Conservation (phyloP, 2,329 filamentous ascomycete species). For the Clarireedia paspali region DNA sequence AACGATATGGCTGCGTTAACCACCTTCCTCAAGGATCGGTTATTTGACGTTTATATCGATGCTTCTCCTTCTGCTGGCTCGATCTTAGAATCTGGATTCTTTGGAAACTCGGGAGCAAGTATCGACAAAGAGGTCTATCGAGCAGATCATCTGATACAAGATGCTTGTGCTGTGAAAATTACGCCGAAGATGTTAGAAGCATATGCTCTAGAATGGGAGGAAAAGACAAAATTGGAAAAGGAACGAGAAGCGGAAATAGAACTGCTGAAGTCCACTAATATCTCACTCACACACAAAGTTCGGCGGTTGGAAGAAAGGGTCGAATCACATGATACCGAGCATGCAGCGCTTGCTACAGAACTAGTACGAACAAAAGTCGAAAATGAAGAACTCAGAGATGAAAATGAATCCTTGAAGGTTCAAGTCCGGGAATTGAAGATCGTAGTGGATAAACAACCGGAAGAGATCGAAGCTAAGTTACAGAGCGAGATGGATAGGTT, state of each 20-base stretch:
- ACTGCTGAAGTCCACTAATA: constrained; percentile 57
- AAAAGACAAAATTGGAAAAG: constrained; percentile 74
- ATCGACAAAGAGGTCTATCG: constrained; percentile 94
- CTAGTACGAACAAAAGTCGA: constrained; percentile 88
- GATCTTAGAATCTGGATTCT: constrained; percentile 93
- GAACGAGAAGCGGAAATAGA: constrained; percentile 79
- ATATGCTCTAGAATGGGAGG: constrained; percentile 87
- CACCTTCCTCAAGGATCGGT: constrained; percentile 81
- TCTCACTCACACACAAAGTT: constrained; percentile 65
- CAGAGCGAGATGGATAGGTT: constrained; percentile 82
- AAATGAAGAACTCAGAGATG: constrained; percentile 81
- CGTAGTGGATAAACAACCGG: constrained; percentile 83
- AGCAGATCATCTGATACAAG: constrained; percentile 85
- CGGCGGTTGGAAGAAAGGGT: constrained; percentile 80
- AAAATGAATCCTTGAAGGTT: constrained; percentile 79
- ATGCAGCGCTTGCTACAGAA: constrained; percentile 84
- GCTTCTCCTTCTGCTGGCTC: constrained; percentile 86
- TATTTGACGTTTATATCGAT: constrained; percentile 97
- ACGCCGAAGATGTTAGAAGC: constrained; percentile 72
- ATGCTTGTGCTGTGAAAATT: constrained; percentile 83
- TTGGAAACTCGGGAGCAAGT: constrained; percentile 81
- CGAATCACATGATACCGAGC: constrained; percentile 82
- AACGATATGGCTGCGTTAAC: constrained; percentile 88
- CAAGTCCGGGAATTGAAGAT: constrained; percentile 79
- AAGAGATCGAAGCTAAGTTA: constrained; percentile 76